Percentiles rank a stretch among this genome's conserved stretches.
phyloP scores from a whole-genome alignment of 805 yeast species.

The Sugiyamaella chiloensis region DNA sequence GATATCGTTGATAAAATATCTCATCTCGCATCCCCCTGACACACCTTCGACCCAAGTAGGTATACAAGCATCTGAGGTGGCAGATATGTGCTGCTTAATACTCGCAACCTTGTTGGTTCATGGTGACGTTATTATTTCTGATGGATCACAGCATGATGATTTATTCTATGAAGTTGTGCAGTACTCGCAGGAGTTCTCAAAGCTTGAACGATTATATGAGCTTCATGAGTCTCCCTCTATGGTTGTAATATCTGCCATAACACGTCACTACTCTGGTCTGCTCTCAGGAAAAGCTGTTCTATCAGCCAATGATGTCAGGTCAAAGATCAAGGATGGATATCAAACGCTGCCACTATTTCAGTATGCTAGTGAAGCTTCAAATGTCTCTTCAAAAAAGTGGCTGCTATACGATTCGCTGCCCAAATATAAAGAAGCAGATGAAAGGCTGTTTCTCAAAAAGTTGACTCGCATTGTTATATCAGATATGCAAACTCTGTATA shows the following conservation, averaged over 20 bases:
- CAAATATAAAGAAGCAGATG: conserved; percentile 24
- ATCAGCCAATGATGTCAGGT: conserved; percentile 29
- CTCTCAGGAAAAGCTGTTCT: conserved; percentile 17
- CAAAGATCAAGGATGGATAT: conserved; percentile 29
- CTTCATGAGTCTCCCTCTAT: conserved; percentile 21
- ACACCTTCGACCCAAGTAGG: conserved; percentile 8
- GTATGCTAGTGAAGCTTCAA: conserved; percentile 12
- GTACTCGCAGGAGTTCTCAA: conserved; percentile 25
- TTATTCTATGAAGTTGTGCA: conserved; percentile 33
- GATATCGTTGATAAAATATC: conserved; percentile 29
- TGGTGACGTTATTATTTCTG: conserved; percentile 33
- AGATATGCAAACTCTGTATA: conserved; percentile 22
- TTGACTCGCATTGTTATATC: conserved; percentile 20
- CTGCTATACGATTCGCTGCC: conserved; percentile 20
- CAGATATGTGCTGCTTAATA: conserved; percentile 21
- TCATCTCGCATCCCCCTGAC: conserved; percentile 22
- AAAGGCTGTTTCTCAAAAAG: conserved; percentile 26
- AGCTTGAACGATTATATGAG: conserved; percentile 22
- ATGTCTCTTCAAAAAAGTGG: conserved; percentile 7
- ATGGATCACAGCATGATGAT: conserved; percentile 32
- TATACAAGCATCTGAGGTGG: conserved; percentile 14
- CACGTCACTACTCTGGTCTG: conserved; percentile 19
- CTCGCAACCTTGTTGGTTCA: conserved; percentile 31
- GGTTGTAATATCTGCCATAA: conserved; percentile 24
- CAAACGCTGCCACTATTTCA: conserved; percentile 28